These are phyloP conservation scores for Orbilia brochopaga DNA, from an alignment of 2,329 filamentous ascomycete genomes.

Conservation along the genomic window DNA sequence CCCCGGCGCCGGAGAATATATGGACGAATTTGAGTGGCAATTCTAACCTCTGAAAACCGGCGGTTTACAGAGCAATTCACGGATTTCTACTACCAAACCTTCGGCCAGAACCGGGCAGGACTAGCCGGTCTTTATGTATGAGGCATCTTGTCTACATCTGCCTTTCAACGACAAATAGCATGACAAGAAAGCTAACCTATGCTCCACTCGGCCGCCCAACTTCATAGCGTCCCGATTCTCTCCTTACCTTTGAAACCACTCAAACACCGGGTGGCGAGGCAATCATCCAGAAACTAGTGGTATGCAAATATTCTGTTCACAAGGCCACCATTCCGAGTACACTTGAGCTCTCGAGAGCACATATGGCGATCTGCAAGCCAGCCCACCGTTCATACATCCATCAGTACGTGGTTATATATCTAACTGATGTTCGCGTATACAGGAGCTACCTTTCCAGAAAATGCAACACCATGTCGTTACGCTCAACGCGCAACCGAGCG, in stretches of 20 bases:
- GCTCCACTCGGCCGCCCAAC: slow-evolving; percentile 30
- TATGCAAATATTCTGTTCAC: slow-evolving; percentile 65
- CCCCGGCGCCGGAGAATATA: neutral
- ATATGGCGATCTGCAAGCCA: too few species aligned
- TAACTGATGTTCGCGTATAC: slow-evolving; percentile 26
- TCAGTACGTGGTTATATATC: too few species aligned
- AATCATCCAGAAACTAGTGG: slow-evolving; percentile 82
- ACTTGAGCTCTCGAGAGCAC: too few species aligned
- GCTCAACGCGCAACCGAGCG: slow-evolving; percentile 80
- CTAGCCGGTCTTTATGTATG: slow-evolving; percentile 82
- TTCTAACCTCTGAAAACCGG: neutral
- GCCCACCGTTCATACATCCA: too few species aligned
- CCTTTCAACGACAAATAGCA: too few species aligned
- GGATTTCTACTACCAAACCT: slow-evolving; percentile 86
- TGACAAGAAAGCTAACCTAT: slow-evolving; percentile 17
- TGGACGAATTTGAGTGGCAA: neutral
- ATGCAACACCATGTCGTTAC: slow-evolving; percentile 79
- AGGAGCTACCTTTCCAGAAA: slow-evolving; percentile 80
- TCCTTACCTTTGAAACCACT: slow-evolving; percentile 87
- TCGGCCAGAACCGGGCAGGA: slow-evolving; percentile 72
- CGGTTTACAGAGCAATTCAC: slow-evolving; percentile 76
- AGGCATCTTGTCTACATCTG: neutral
- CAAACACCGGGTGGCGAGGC: slow-evolving; percentile 68
- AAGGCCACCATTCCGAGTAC: too few species aligned
- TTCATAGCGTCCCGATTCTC: slow-evolving; percentile 76